phyloP scores from a whole-genome alignment of 2,329 filamentous ascomycete genomes.

The Aspergillus intermedius region DNA sequence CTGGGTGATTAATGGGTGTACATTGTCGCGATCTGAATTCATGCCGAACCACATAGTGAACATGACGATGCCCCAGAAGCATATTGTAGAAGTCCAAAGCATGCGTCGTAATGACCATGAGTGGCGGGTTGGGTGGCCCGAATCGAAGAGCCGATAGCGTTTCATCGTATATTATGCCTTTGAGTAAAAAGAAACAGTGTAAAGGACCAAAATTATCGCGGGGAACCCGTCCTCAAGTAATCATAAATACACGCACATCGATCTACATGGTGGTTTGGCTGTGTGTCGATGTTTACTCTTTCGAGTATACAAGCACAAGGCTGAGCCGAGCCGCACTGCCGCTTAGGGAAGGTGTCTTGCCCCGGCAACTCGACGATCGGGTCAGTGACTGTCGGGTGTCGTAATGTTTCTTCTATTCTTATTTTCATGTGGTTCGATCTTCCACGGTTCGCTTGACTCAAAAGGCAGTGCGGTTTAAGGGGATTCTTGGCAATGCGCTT shows the following conservation, averaged over 20 bases:
- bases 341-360: neutral
- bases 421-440: no score
- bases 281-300: no score
- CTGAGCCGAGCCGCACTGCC: neutral
- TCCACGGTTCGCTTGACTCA: no score
- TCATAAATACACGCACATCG: neutral
- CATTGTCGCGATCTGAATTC: constrained; percentile 19
- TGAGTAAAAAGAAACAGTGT: neutral
- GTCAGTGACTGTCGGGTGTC: neutral
- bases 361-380: neutral
- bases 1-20: constrained; percentile 17
- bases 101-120: neutral
- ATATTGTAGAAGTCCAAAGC: neutral
- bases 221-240: neutral
- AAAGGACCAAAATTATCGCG: neutral
- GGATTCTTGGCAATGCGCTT: no score
- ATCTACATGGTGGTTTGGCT: neutral
- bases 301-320: neutral
- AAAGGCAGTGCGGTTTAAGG: no score
- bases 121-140: neutral
- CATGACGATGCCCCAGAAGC: neutral
- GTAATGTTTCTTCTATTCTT: no score
- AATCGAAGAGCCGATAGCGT: neutral
- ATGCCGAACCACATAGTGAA: constrained; percentile 10
- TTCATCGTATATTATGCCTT: neutral